phyloP scores from a whole-genome alignment of 179 eudicot genomes.

The Drosera spatulata region DNA sequence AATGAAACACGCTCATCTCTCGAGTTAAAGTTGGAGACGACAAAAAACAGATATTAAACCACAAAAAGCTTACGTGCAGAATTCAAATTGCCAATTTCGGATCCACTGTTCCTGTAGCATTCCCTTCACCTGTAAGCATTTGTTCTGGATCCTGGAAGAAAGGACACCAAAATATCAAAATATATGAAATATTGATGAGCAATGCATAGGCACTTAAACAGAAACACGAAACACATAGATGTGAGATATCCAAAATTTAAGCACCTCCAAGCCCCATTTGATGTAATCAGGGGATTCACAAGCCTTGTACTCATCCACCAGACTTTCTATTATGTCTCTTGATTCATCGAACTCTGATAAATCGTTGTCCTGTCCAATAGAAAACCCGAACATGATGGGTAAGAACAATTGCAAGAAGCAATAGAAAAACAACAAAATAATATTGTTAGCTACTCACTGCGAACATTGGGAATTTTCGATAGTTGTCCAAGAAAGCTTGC shows the following conservation, averaged over 20 bases:
- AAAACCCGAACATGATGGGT: not conserved
- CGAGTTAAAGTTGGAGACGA: too few relatives aligned
- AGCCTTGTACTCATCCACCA: constrained; percentile 98
- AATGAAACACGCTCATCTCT: too few relatives aligned
- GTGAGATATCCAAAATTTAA: constrained; percentile 3
- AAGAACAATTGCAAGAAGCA: too few relatives aligned
- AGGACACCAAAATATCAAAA: not conserved
- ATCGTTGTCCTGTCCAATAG: constrained; percentile 72
- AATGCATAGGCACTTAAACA: too few relatives aligned
- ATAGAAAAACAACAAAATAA: too few relatives aligned
- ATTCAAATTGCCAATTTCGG: constrained; percentile 34
- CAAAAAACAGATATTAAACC: too few relatives aligned
- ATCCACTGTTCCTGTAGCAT: constrained; percentile 52
- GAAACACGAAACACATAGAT: not conserved
- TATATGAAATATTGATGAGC: not conserved
- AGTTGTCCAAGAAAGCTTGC: constrained; percentile 95
- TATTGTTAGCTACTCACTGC: constrained; percentile 49
- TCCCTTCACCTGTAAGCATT: constrained; percentile 54
- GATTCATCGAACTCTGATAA: constrained; percentile 96
- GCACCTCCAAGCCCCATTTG: constrained; percentile 99
- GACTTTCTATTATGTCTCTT: constrained; percentile 78
- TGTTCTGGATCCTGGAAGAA: constrained; percentile 36
- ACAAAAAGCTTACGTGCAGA: not conserved
- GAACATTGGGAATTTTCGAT: constrained; percentile 88
- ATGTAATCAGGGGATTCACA: constrained; percentile 98